phyloP scores from a whole-genome alignment of 2,329 filamentous ascomycete species.

The Diaporthe eres region DNA sequence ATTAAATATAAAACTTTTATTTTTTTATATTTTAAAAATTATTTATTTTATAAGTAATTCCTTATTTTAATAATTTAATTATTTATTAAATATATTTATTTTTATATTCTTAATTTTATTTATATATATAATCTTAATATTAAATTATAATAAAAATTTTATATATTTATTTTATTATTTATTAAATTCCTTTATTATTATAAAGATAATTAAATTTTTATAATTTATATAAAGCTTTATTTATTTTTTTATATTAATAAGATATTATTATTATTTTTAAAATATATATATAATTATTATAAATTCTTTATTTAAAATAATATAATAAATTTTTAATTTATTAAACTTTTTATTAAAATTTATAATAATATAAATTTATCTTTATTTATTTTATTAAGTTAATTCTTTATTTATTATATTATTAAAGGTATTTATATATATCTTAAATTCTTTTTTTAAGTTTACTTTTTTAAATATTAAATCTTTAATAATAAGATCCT shows the following conservation, averaged over 20 bases:
- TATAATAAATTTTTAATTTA: neutral
- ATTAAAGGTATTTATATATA: neutral
- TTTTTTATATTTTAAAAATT: neutral
- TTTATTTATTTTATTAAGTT: neutral
- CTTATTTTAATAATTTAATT: neutral
- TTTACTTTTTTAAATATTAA: neutral
- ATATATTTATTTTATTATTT: neutral
- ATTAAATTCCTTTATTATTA: conserved; percentile 1
- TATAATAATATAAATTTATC: neutral
- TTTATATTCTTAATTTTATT: neutral
- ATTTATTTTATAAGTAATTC: neutral
- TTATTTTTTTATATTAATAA: neutral
- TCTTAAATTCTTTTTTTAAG: neutral
- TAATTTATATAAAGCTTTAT: neutral
- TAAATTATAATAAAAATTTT: neutral
- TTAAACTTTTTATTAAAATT: neutral
- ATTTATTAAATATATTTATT: neutral
- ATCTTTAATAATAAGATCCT: too few relatives aligned
- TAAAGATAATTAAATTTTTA: neutral
- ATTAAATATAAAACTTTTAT: neutral
- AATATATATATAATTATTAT: too few relatives aligned
- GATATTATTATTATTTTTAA: neutral
- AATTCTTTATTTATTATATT: neutral
- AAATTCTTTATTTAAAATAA: neutral
- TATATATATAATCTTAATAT: neutral